Conservation (phyloP, 352 stramenopile species). For the Globisporangium camurandrum region DNA sequence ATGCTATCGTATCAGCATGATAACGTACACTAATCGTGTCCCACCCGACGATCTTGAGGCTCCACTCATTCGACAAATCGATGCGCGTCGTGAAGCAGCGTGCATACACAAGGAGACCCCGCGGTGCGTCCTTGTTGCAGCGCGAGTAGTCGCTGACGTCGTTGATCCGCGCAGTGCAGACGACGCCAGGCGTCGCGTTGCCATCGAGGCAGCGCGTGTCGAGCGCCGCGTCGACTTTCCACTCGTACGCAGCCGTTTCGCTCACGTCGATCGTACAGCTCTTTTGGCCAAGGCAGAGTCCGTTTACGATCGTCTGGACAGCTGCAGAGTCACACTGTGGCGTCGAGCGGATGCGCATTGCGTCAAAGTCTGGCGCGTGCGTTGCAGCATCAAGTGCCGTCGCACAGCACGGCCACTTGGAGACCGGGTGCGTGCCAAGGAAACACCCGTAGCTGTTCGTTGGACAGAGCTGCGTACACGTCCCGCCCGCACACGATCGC, state of each 20-base stretch:
- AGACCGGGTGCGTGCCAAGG: conserved; percentile 54
- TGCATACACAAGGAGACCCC: conserved; percentile 62
- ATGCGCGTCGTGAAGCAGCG: conserved; percentile 76
- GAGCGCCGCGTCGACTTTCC: conserved; percentile 37
- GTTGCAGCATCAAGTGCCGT: conserved; percentile 23
- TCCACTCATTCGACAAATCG: conserved; percentile 62
- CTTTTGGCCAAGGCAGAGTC: conserved; percentile 59
- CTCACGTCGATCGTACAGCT: conserved; percentile 61
- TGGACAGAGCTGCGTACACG: conserved; percentile 33
- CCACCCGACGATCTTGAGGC: conserved; percentile 71
- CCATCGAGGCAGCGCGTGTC: conserved; percentile 30
- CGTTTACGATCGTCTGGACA: conserved; percentile 60
- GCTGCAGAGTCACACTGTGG: conserved; percentile 30
- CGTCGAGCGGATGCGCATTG: conserved; percentile 43
- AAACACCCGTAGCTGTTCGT: conserved; percentile 49
- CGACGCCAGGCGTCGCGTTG: conserved; percentile 21
- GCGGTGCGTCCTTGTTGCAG: conserved; percentile 19
- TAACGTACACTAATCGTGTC: conserved; percentile 59
- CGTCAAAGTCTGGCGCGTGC: conserved; percentile 32
- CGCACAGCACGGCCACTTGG: conserved; percentile 55
- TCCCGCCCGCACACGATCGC: conserved; percentile 8
- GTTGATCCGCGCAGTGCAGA: conserved; percentile 36
- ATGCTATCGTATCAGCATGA: no score
- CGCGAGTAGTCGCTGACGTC: conserved; percentile 50
- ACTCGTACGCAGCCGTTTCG: conserved; percentile 45